Evolutionary conservation across 176 grass and related monocot species (phyloP), one percentile per base, ranked within the genome.

Genomic region (Cocos nucifera): DNA sequence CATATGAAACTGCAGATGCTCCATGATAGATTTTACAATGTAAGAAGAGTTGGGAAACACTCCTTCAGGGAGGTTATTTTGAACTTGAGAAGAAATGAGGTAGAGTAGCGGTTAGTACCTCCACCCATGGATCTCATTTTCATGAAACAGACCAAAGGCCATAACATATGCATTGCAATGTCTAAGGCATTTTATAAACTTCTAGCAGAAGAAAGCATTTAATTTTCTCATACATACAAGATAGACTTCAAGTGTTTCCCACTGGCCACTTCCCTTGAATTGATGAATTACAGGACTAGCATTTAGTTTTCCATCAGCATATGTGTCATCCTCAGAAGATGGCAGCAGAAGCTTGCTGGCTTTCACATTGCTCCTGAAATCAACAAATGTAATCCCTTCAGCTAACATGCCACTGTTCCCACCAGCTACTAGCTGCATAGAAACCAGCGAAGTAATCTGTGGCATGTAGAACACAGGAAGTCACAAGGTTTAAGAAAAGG

Each of bases 231-330:
- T 70, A 73, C 78, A 69, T 82, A 97, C 92, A 67, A 91, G 80
- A 78, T 88, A 80, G 54, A 80, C 61, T 77, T 91, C 87, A 75
- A 97, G 87, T 71, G 75, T 77, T 77, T 97, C 87, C 92, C 92
- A 91, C 12, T 85, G 73, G 70, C 81, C 72, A 70, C 67, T 91
- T 78, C 87, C 84, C 15, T 77, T 79, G 44, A 85, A 62, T 54
- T 90, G 78, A 69, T 82, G 58, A 75, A 63, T 55, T 20, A 65
- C 54, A 50, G 73, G 53, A 54, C 75, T 82, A 69, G 50, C 62
- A 57, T 74, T 87, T 59, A 5, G 78, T 57, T 67, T 72, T 20
- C 62, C 58, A 60, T 80, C 81, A 57, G 15, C 52, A 18, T 32
- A 65, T 32, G 64, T 71, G 54, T 73, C 84, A 64, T 90, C 84